Base-by-base conservation (phyloP, 164 flowering plant species). In the Stephania japonica region DNA sequence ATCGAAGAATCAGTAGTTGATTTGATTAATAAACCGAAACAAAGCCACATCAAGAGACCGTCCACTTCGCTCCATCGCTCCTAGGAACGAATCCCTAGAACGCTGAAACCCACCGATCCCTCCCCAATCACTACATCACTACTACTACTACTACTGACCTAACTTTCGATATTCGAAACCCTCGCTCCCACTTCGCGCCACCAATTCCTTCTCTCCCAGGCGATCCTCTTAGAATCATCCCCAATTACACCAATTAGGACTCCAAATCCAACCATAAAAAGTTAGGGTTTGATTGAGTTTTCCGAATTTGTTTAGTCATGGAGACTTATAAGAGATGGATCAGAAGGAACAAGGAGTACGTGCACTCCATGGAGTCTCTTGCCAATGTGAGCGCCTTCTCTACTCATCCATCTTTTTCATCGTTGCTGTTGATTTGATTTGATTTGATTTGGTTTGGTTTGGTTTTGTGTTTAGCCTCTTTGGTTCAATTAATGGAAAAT, bases 301-400 rank as follows among this genome's bases (percentile, higher is more conserved):
- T 65, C n/a, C n/a, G n/a, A 32, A 3, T 65, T 65, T 27, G 5
- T 9, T 21, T 1, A 24, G 41, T 72, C 32, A 96, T 96, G 99
- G 99, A 96, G 78, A 89, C 85, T 74, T 96, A 93, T 76, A 90
- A 85, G 86, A 85, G 74, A 68, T 96, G 98, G 98, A 95, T 96
- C 53, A 73, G 96, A 72, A 85, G 81, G 83, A 96, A 93, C 79
- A 90, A 82, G 73, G 98, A 92, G 21, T 92, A 83, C 73, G 93
- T 93, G 6, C 94, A 88, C 76, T 90, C 97, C n/a, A 59, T 96
- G 76, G 97, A 89, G 75, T 91, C 98, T 78, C 84, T 96, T n/a
- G 95, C 97, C 76, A 96, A 86, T 82, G 99, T 96, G 85, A 89
- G 88, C 62, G 76, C 27, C 41, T 56, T 16, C 67, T 11, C 23